Evolutionary conservation across 768 basidiomycete species (phyloP).

Genomic region (Lactarius indigo): DNA sequence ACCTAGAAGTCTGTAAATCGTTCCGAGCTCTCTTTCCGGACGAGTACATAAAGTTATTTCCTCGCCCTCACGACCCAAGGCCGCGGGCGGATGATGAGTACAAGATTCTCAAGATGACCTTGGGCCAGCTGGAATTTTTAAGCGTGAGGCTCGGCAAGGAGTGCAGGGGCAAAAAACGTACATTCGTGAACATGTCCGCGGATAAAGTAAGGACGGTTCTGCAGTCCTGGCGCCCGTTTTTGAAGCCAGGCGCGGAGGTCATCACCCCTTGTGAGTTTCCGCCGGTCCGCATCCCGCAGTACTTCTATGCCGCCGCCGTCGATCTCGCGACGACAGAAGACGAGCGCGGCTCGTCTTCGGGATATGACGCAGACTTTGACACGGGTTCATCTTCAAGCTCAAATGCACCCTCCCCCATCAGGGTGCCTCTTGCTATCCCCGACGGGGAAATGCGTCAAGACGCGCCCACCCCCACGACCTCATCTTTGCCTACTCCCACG

Average conservation of each 20-base stretch:
- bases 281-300: conserved; percentile 1
- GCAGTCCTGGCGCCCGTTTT: conserved; percentile 9
- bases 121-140: conserved; percentile 4
- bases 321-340: not conserved
- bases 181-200: not conserved
- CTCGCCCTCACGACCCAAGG: not conserved
- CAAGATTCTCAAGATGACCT: conserved; percentile 10
- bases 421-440: not conserved
- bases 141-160: not conserved
- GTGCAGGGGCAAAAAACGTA: not conserved
- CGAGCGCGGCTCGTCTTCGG: not conserved
- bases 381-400: not conserved
- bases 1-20: not conserved
- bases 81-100: not conserved
- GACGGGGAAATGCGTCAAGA: not conserved
- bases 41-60: not conserved
- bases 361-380: not conserved
- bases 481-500: not conserved
- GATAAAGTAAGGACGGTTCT: not conserved
- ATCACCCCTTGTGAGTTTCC: conserved; percentile 4
- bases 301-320: not conserved
- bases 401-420: not conserved
- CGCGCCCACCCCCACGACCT: not conserved
- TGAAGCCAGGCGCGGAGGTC: not conserved
- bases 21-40: conserved; percentile 1